phyloP scores from a whole-genome alignment of 129 eudicot species.

The Artemisia annua region DNA sequence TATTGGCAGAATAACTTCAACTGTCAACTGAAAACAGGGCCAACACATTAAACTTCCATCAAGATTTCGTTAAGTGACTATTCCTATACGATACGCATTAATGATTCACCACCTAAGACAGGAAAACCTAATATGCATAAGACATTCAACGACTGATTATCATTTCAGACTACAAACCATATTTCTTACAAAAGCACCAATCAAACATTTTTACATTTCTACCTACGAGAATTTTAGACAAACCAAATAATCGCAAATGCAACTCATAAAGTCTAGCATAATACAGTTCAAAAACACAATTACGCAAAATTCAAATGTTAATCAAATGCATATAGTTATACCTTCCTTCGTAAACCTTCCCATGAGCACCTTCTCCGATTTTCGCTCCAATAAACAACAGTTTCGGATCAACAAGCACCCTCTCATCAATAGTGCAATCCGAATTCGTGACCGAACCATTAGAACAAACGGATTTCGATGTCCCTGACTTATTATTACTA shows the following conservation, averaged over 20 bases:
- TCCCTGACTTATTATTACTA: conserved; percentile 30
- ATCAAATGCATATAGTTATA: conserved; percentile 35
- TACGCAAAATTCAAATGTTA: conserved; percentile 10
- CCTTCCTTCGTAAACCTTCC: conserved; percentile 96
- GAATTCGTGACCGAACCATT: conserved; percentile 53
- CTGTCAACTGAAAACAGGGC: not conserved
- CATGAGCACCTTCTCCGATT: conserved; percentile 96
- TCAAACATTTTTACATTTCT: not conserved
- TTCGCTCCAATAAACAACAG: conserved; percentile 73
- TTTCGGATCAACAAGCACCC: conserved; percentile 81
- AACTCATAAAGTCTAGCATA: not conserved
- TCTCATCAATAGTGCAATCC: conserved; percentile 62
- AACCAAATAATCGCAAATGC: not conserved
- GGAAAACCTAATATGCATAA: not conserved
- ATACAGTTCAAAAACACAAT: conserved; percentile 14
- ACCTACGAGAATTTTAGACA: not conserved
- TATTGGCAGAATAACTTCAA: no score
- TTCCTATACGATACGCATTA: no score
- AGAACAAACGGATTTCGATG: conserved; percentile 39
- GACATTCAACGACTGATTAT: not conserved
- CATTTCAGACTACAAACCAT: not conserved
- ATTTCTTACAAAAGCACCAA: not conserved
- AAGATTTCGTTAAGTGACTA: no score
- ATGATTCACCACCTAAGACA: not conserved
- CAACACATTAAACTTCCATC: conserved; percentile 6